These are phyloP conservation scores for Penicillium flavigenum DNA, from an alignment of 495 filamentous ascomycete species.

Conservation along the genomic window DNA sequence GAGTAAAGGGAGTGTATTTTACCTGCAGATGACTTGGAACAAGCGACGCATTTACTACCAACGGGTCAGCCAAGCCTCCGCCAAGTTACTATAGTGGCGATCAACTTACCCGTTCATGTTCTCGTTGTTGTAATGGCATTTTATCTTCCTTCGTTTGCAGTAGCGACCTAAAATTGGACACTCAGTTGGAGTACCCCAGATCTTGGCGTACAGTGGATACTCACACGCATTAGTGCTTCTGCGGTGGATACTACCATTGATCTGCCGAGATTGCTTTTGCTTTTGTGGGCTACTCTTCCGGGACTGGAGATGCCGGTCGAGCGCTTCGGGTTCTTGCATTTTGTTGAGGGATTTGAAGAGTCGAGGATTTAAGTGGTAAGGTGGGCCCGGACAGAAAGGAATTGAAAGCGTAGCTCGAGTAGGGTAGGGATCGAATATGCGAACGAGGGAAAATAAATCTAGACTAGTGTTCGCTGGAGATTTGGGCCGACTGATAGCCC, in stretches of 20 bases:
- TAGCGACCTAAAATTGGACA: slow-evolving; percentile 6
- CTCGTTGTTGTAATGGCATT: slow-evolving; percentile 15
- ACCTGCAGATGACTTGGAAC: slow-evolving; percentile 11
- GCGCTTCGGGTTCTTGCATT: background rate
- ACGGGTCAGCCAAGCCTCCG: too few species aligned
- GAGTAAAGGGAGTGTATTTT: background rate
- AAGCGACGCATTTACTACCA: slow-evolving; percentile 13
- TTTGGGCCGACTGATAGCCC: too few species aligned
- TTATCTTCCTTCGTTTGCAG: slow-evolving; percentile 19
- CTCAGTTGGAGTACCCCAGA: background rate
- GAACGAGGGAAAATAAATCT: too few species aligned
- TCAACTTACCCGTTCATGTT: slow-evolving; percentile 5
- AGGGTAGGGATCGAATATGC: too few species aligned
- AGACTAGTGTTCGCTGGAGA: too few species aligned
- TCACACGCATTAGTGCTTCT: slow-evolving; percentile 19
- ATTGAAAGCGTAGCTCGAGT: too few species aligned
- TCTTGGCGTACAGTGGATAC: background rate
- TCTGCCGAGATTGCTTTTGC: background rate
- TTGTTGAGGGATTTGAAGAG: background rate
- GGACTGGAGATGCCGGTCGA: background rate
- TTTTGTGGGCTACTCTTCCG: background rate
- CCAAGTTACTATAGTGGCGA: background rate
- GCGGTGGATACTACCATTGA: background rate
- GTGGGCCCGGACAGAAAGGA: too few species aligned
- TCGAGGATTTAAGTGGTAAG: too few species aligned